phyloP scores from a whole-genome alignment of 768 basidiomycete genomes.

The Russula ochroleuca region DNA sequence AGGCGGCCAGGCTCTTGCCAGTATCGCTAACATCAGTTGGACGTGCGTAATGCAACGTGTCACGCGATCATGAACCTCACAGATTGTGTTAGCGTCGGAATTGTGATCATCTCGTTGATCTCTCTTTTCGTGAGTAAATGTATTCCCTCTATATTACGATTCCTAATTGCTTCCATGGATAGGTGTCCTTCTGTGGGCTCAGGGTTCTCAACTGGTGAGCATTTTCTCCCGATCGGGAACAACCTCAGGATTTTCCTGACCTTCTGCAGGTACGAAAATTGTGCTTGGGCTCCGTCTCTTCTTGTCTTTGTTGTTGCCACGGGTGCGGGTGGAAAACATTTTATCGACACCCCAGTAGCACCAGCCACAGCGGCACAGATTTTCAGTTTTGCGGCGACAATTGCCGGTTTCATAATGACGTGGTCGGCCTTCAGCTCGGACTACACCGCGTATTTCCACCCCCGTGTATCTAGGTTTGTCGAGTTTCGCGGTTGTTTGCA shows the following conservation, averaged over 20 bases:
- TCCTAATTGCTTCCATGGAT: conserved; percentile 1
- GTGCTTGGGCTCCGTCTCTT: conserved; percentile 76
- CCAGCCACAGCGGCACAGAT: conserved; percentile 54
- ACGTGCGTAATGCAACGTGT: conserved; percentile 35
- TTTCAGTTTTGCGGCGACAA: conserved; percentile 61
- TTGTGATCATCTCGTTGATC: conserved; percentile 68
- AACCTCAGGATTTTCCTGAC: neutral
- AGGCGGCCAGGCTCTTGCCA: conserved; percentile 57
- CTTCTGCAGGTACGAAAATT: conserved; percentile 58
- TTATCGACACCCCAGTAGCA: conserved; percentile 44
- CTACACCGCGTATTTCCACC: conserved; percentile 66
- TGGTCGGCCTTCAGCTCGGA: conserved; percentile 62
- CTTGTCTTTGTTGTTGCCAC: conserved; percentile 66
- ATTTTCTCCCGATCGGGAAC: neutral
- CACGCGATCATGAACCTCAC: neutral
- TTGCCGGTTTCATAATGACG: conserved; percentile 71
- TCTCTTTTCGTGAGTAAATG: conserved; percentile 47
- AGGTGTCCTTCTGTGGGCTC: conserved; percentile 66
- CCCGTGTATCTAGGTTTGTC: conserved; percentile 52
- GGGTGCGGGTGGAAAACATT: conserved; percentile 69
- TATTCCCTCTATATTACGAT: neutral
- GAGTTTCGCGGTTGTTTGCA: neutral
- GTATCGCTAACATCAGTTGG: conserved; percentile 49
- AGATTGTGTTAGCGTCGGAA: conserved; percentile 49
- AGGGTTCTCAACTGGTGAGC: conserved; percentile 54